These are phyloP conservation scores for Tillandsia leiboldiana DNA, from an alignment of 176 grass and related monocot genomes.

Conservation along the genomic window DNA sequence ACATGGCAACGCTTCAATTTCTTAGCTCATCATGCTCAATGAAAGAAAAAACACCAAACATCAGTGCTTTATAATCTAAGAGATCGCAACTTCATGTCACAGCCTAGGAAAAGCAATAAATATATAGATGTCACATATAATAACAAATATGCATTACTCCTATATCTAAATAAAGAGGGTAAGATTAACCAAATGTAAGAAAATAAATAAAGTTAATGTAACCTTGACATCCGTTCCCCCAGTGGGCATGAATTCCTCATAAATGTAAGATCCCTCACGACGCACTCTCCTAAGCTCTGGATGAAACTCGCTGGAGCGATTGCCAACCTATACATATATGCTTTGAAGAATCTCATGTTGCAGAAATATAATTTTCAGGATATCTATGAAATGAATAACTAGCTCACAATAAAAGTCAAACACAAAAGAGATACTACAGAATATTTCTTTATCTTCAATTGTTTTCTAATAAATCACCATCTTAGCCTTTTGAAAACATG, in stretches of 20 bases:
- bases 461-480: too few relatives aligned
- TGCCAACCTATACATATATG: slow-evolving; percentile 54
- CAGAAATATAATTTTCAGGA: background rate
- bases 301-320: slow-evolving; percentile 91
- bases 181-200: slow-evolving; percentile 7
- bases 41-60: background rate
- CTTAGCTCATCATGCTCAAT: background rate
- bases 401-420: too few relatives aligned
- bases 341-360: slow-evolving; percentile 5
- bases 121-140: background rate
- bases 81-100: too few relatives aligned
- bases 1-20: background rate
- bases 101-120: background rate
- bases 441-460: too few relatives aligned
- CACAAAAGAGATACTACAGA: too few relatives aligned
- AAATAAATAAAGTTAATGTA: background rate
- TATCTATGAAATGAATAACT: too few relatives aligned
- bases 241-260: slow-evolving; percentile 98
- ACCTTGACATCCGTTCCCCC: slow-evolving; percentile 99
- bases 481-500: too few relatives aligned
- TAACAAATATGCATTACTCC: background rate
- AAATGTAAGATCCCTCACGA: slow-evolving; percentile 89
- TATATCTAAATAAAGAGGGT: slow-evolving; percentile 9
- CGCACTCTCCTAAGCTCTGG: slow-evolving; percentile 84
- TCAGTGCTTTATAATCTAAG: too few relatives aligned